phyloP scores from a whole-genome alignment of 352 stramenopile species.

The Phytopythium mirpurense region DNA sequence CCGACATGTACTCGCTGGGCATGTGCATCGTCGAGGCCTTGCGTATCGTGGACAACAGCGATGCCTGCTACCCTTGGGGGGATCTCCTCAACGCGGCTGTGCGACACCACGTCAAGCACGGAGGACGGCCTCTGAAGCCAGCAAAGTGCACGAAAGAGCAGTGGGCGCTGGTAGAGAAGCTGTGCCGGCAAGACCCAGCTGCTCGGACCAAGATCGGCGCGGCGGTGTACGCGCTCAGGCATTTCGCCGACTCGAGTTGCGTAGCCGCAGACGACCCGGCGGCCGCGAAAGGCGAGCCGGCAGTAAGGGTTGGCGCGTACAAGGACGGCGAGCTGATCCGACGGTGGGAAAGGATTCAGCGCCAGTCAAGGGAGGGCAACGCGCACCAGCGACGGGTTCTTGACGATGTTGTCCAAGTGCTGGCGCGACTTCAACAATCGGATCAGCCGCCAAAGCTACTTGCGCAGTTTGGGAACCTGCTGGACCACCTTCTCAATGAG shows the following conservation, averaged over 20 bases:
- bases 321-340: neutral
- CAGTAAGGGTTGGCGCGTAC: no score
- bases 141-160: neutral
- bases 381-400: neutral
- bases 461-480: neutral
- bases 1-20: conserved; percentile 24
- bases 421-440: neutral
- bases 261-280: neutral
- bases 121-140: neutral
- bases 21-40: conserved; percentile 16
- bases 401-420: neutral
- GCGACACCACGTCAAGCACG: neutral
- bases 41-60: neutral
- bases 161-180: neutral
- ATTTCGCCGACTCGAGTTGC: no score
- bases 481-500: neutral
- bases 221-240: neutral
- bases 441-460: neutral
- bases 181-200: neutral
- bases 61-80: neutral
- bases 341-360: neutral
- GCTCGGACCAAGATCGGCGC: neutral
- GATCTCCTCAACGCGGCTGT: neutral
- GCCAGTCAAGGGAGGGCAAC: neutral
- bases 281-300: no score